A percentile compares a stretch with the other conserved stretches of the same genome.
These are phyloP conservation scores for Agastache rugosa DNA, from an alignment of 257 asterid species.

Conservation along the genomic window DNA sequence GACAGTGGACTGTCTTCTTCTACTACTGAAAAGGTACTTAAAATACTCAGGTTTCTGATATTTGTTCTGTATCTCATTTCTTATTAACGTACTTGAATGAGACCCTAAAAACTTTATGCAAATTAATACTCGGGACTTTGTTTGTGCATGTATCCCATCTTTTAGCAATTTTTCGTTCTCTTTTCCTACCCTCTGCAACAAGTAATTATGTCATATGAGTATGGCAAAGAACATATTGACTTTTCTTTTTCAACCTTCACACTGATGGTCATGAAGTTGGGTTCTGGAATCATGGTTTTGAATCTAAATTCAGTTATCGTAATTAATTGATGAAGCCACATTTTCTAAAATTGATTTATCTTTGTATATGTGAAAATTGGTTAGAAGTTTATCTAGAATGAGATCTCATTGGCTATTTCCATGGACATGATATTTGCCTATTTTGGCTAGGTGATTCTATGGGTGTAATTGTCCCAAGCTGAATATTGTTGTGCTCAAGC, in stretches of 20 bases:
- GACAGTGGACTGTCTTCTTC: conserved; percentile 53
- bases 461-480: no score
- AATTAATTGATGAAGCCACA: not conserved
- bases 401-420: conserved; percentile 5
- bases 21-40: conserved; percentile 54
- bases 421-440: not conserved
- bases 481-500: no score
- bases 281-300: not conserved
- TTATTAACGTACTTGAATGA: not conserved
- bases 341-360: not conserved
- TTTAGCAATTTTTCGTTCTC: not conserved
- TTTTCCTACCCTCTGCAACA: not conserved
- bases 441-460: not conserved
- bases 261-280: not conserved
- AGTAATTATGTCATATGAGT: not conserved
- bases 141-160: not conserved
- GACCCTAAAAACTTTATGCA: not conserved
- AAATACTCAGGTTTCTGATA: not conserved
- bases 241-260: not conserved
- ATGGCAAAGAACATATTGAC: not conserved
- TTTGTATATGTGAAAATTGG: not conserved
- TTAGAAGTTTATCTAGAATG: not conserved
- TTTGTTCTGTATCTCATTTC: not conserved
- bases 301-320: conserved; percentile 5
- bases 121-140: not conserved